A percentile compares a stretch with the other conserved stretches of the same genome.
These are phyloP conservation scores for Arabis alpina DNA, from an alignment of 345 rosid species.

Conservation along the genomic window DNA sequence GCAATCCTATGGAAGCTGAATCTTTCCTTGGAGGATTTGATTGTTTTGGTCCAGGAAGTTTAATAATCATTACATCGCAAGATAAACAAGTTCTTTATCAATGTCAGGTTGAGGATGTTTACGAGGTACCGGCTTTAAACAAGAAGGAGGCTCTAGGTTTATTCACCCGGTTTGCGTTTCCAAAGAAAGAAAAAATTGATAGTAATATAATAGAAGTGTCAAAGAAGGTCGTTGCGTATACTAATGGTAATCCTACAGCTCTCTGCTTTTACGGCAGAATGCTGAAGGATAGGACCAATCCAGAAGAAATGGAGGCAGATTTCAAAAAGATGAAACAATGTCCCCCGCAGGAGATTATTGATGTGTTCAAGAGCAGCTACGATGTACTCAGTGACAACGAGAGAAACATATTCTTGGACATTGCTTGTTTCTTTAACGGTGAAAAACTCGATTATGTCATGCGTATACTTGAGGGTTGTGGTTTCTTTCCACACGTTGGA, in stretches of 20 bases:
- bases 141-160: constrained; percentile 11
- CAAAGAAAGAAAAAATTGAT: background rate
- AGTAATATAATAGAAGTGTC: background rate
- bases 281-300: background rate
- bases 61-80: constrained; percentile 27
- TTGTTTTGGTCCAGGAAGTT: background rate
- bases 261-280: background rate
- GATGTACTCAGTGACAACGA: constrained; percentile 35
- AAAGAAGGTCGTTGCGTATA: background rate
- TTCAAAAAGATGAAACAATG: background rate
- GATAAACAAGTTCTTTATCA: constrained; percentile 32
- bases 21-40: constrained; percentile 31
- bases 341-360: constrained; percentile 2
- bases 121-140: constrained; percentile 9
- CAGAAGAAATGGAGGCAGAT: background rate
- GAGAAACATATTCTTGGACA: constrained; percentile 40
- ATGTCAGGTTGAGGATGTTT: constrained; percentile 7
- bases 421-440: constrained; percentile 42
- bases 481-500: constrained; percentile 35
- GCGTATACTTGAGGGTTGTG: constrained; percentile 37
- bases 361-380: constrained; percentile 34
- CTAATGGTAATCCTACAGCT: constrained; percentile 23
- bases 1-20: constrained; percentile 5
- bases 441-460: constrained; percentile 11
- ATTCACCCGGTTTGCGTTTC: background rate